Evolutionary conservation across 768 basidiomycete species (phyloP).

Genomic region (Lactarius deliciosus): DNA sequence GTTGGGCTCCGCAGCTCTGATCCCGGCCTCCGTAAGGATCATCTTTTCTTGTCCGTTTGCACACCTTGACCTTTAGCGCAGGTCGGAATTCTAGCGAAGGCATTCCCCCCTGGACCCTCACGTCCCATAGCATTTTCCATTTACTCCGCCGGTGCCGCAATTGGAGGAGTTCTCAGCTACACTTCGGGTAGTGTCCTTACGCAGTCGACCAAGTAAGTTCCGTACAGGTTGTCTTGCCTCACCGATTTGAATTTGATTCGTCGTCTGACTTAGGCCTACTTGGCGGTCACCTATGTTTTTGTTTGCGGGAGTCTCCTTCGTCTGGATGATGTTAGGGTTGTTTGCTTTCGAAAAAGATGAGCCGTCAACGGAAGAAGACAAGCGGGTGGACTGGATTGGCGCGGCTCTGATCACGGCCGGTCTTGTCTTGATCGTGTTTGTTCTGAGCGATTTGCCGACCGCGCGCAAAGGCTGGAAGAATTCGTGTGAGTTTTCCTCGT

Average conservation of each 20-base stretch:
- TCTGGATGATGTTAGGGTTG: slow-evolving; percentile 53
- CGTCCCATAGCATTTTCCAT: slow-evolving; percentile 79
- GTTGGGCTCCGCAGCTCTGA: slow-evolving; percentile 71
- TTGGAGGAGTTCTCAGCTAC: slow-evolving; percentile 73
- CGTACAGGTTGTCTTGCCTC: neutral
- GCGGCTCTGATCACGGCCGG: slow-evolving; percentile 63
- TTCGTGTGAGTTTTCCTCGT: slow-evolving; percentile 42
- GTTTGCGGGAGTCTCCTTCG: slow-evolving; percentile 52
- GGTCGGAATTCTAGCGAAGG: slow-evolving; percentile 80
- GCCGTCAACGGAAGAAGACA: slow-evolving; percentile 34
- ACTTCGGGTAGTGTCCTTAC: slow-evolving; percentile 72
- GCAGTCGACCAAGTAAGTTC: slow-evolving; percentile 29
- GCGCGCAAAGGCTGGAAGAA: slow-evolving; percentile 63
- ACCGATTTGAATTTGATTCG: neutral
- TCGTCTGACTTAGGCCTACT: slow-evolving; percentile 33
- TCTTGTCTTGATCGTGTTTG: slow-evolving; percentile 69
- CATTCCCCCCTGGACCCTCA: slow-evolving; percentile 66
- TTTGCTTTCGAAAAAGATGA: slow-evolving; percentile 63
- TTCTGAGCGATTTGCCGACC: slow-evolving; percentile 64
- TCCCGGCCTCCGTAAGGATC: slow-evolving; percentile 64
- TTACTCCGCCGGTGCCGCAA: slow-evolving; percentile 81
- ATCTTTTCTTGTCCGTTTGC: slow-evolving; percentile 2
- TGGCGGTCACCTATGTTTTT: slow-evolving; percentile 74
- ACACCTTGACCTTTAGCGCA: slow-evolving; percentile 33
- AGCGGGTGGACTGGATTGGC: slow-evolving; percentile 76